A percentile compares a stretch with the other conserved stretches of the same genome.
Evolutionary conservation across 2,329 filamentous ascomycete genomes (phyloP).

Genomic region (Celoporthe dispersa): DNA sequence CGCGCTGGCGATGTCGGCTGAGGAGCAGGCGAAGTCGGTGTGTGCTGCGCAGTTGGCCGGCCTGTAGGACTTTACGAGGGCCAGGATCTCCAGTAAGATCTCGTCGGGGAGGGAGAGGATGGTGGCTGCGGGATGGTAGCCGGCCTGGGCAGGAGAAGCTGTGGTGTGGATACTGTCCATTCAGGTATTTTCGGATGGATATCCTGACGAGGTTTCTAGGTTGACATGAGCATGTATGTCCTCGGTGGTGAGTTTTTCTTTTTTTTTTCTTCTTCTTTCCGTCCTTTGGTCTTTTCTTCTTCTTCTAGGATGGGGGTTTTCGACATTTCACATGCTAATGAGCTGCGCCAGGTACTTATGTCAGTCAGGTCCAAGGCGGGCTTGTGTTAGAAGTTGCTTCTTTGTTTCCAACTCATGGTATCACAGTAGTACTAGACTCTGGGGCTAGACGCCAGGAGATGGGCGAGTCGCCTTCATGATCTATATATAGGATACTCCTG

Average conservation of each 20-base stretch:
- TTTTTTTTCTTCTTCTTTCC: not conserved
- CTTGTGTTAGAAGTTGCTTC: not conserved
- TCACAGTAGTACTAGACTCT: not conserved
- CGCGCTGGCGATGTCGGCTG: slow-evolving; percentile 13
- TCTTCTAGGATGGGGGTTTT: too few species aligned
- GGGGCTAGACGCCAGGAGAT: not conserved
- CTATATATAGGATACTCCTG: not conserved
- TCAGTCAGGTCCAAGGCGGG: not conserved
- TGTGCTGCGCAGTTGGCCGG: slow-evolving; percentile 7
- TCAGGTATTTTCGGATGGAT: too few species aligned
- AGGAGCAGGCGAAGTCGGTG: slow-evolving; percentile 15
- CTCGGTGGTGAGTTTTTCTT: too few species aligned
- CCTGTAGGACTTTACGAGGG: slow-evolving; percentile 16
- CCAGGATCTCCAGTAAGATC: slow-evolving; percentile 22
- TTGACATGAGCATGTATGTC: not conserved
- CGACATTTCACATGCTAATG: not conserved
- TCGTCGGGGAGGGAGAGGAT: slow-evolving; percentile 26
- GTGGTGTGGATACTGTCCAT: not conserved
- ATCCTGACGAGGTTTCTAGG: too few species aligned
- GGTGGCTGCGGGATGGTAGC: not conserved
- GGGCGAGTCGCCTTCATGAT: not conserved
- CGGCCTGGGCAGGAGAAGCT: not conserved
- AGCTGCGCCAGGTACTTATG: not conserved
- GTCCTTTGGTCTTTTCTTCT: too few species aligned
- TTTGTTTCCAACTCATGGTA: not conserved